Conservation (phyloP, 2,329 filamentous ascomycete species). For the Verticillium dahliae region DNA sequence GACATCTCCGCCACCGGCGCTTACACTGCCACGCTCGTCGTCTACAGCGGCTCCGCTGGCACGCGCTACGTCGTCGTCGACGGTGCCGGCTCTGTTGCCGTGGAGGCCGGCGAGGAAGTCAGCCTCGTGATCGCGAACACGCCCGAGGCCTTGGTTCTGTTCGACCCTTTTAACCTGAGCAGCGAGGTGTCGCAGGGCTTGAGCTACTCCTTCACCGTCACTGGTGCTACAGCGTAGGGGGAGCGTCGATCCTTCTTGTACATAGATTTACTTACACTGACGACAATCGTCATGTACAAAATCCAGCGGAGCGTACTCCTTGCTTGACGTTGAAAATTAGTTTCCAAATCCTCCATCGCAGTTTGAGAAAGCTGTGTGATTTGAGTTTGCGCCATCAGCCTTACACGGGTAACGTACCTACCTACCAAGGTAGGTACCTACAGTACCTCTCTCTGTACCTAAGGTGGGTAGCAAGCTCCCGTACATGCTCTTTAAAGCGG, state of each 20-base stretch:
- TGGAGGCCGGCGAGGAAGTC: slow-evolving; percentile 31
- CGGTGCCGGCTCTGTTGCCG: slow-evolving; percentile 23
- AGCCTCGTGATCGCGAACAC: slow-evolving; percentile 42
- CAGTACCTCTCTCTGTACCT: no score
- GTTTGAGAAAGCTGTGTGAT: background rate
- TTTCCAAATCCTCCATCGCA: background rate
- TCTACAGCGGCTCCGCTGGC: slow-evolving; percentile 21
- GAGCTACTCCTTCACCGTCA: slow-evolving; percentile 28
- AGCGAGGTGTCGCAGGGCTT: slow-evolving; percentile 28
- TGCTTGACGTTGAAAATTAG: background rate
- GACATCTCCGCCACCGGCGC: slow-evolving; percentile 25
- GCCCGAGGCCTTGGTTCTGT: slow-evolving; percentile 32
- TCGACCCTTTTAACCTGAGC: slow-evolving; percentile 33
- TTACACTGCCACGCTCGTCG: slow-evolving; percentile 33
- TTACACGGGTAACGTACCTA: background rate
- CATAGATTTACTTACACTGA: background rate
- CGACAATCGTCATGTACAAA: background rate
- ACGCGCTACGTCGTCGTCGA: slow-evolving; percentile 30
- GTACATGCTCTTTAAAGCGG: background rate
- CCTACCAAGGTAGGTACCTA: no score
- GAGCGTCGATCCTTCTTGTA: background rate
- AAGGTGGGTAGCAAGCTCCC: no score
- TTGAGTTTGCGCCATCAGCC: background rate
- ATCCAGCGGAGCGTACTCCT: background rate
- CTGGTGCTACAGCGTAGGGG: slow-evolving; percentile 19